phyloP scores from a whole-genome alignment of 345 rosid genomes.

The Cardamine chenopodiifolia region DNA sequence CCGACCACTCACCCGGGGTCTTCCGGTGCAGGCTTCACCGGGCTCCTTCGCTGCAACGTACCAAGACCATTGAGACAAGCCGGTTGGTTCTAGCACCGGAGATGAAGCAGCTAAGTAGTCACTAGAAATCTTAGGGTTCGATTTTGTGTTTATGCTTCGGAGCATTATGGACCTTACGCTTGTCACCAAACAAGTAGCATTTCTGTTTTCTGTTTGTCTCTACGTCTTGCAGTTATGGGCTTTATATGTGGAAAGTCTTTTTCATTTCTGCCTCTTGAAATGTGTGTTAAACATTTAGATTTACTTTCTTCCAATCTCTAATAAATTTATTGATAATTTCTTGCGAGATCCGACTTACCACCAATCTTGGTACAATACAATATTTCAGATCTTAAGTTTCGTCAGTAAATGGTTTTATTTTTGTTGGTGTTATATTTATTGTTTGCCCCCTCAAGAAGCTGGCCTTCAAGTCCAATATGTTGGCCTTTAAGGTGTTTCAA shows the following conservation, averaged over 20 bases:
- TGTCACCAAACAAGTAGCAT: constrained; percentile 3
- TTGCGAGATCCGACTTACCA: neutral
- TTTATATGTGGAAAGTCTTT: constrained; percentile 4
- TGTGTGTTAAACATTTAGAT: neutral
- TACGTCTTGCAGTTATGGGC: neutral
- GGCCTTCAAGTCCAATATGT: constrained; percentile 9
- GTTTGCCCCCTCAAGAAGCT: neutral
- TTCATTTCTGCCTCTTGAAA: neutral
- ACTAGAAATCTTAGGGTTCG: constrained; percentile 3
- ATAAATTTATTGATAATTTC: neutral
- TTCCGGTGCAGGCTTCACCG: constrained; percentile 38
- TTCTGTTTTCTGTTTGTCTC: neutral
- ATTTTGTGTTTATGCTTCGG: neutral
- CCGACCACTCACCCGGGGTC: constrained; percentile 37
- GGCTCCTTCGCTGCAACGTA: constrained; percentile 33
- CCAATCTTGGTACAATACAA: neutral
- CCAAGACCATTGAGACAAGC: constrained; percentile 34
- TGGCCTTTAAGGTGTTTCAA: constrained; percentile 21
- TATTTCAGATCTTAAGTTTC: neutral
- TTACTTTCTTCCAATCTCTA: neutral
- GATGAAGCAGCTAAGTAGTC: constrained; percentile 21
- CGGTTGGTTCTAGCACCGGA: constrained; percentile 7
- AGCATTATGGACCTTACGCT: constrained; percentile 1
- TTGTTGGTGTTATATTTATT: neutral
- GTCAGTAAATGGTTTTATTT: neutral